Conservation (phyloP, 805 yeast genomes). For the Candida tibetensis region DNA sequence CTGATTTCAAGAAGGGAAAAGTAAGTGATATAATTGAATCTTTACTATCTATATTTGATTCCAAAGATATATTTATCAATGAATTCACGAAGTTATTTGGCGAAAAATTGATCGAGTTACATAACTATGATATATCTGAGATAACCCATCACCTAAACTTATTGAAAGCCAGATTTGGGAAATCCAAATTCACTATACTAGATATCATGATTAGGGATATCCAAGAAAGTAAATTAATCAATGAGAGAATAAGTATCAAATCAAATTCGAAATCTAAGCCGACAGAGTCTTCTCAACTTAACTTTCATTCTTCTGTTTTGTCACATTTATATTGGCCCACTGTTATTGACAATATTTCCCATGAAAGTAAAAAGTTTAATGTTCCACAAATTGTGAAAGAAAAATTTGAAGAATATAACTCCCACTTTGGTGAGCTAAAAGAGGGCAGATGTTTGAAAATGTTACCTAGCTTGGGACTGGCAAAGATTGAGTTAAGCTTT, state of each 20-base stretch:
- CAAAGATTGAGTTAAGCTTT: conserved; percentile 52
- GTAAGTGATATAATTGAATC: conserved; percentile 70
- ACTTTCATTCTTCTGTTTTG: conserved; percentile 57
- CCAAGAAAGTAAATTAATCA: conserved; percentile 49
- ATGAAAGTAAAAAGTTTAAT: conserved; percentile 36
- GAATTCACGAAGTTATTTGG: conserved; percentile 67
- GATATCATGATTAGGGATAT: conserved; percentile 86
- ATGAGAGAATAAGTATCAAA: conserved; percentile 32
- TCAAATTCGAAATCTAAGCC: not conserved
- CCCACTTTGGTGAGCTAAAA: conserved; percentile 42
- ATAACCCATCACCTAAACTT: conserved; percentile 45
- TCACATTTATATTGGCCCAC: conserved; percentile 84
- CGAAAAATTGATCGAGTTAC: conserved; percentile 45
- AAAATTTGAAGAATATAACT: conserved; percentile 43
- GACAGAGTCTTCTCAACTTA: not conserved
- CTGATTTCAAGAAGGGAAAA: conserved; percentile 65
- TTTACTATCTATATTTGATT: conserved; percentile 67
- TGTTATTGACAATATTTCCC: conserved; percentile 26
- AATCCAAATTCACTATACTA: conserved; percentile 59
- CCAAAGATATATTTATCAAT: conserved; percentile 60
- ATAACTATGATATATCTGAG: conserved; percentile 39
- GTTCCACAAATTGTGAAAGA: conserved; percentile 47
- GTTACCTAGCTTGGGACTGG: conserved; percentile 59
- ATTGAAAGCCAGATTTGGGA: conserved; percentile 64
- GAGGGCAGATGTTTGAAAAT: conserved; percentile 58